These are phyloP conservation scores for Karstenula rhodostoma DNA, from an alignment of 2,329 filamentous ascomycete species.

Conservation along the genomic window DNA sequence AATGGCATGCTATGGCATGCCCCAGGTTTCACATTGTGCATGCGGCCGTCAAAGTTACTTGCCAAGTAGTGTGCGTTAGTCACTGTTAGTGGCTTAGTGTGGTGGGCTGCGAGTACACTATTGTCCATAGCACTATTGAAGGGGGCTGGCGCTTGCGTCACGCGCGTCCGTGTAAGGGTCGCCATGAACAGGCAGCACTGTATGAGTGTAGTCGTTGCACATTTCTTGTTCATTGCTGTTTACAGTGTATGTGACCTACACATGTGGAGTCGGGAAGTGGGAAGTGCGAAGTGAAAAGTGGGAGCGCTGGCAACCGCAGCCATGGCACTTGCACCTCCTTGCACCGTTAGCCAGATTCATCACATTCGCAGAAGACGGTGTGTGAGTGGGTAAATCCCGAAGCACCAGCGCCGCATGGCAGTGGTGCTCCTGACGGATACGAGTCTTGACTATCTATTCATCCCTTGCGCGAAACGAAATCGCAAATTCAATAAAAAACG, in stretches of 20 bases:
- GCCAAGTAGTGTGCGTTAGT: background rate
- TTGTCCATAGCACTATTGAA: background rate
- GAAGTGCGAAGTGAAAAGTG: background rate
- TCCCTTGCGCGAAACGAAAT: constrained; percentile 41
- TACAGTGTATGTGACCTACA: background rate
- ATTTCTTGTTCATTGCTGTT: background rate
- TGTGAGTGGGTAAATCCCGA: constrained; percentile 51
- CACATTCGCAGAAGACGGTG: constrained; percentile 14
- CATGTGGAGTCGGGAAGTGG: background rate
- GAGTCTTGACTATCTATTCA: constrained; percentile 53
- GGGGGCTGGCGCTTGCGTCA: constrained; percentile 8
- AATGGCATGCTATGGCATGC: background rate
- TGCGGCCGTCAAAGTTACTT: background rate
- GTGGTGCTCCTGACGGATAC: constrained; percentile 47
- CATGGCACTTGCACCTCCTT: background rate
- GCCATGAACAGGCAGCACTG: background rate
- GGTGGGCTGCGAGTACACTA: background rate
- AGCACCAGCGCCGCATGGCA: constrained; percentile 27
- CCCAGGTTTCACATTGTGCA: background rate
- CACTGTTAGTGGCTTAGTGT: background rate
- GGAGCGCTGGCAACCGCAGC: background rate
- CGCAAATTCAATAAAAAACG: constrained; percentile 13
- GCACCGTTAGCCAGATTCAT: background rate
- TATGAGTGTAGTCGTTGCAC: background rate
- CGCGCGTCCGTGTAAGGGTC: background rate